Base-by-base conservation (phyloP, 2,329 filamentous ascomycete species). In the Paecilomyces sp. region DNA sequence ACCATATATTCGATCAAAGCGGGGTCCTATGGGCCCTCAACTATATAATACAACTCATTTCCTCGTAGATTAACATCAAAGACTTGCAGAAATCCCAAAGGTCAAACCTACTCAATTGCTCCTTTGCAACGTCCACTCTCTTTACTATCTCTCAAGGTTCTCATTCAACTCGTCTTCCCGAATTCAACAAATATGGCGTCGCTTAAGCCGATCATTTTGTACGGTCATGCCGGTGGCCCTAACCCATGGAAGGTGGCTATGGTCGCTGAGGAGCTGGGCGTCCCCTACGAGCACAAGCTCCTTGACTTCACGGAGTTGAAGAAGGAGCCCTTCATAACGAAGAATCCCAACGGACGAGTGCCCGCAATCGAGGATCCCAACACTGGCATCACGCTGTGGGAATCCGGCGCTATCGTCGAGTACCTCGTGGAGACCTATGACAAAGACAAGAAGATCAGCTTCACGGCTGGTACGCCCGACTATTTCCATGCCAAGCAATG, bases 351-450 rank as follows among this genome's bases (percentile, higher is more conserved):
- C 54, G 73, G 73, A 30, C 72, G 73, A 4, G 36, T 73, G 2
- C 73, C 73, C 9, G 65, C 71, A 28, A 72, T 75, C 41, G 56
- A 72, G 31, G 73, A 75, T 57, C 71, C 72, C 41, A 75, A 75
- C 64, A 76, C 71, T 11, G 65, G 63, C 18, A 63, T 78, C 56
- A 77, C 73, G 0, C 61, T 79, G 1, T 78, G 77, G 76, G 77
- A 80, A 59, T 77, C 75, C 22, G 77, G 76, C 50, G 77, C 77
- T 52, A 79, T 79, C 57, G 56, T 78, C 61, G 71, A 78, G 61
- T 80, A 79, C 60, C 70, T 80, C 1, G 58, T 79, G 30, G 77
- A 79, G 25, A 69, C 63, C 9, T 79, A 82, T 69, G 79, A 82
- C 65, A 74, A 64, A 24, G 66, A 74, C 1, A 63, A 70, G 50